These are phyloP conservation scores for Apiotrichum montevideense DNA, from an alignment of 1,284 basidiomycete genomes.

Conservation along the genomic window DNA sequence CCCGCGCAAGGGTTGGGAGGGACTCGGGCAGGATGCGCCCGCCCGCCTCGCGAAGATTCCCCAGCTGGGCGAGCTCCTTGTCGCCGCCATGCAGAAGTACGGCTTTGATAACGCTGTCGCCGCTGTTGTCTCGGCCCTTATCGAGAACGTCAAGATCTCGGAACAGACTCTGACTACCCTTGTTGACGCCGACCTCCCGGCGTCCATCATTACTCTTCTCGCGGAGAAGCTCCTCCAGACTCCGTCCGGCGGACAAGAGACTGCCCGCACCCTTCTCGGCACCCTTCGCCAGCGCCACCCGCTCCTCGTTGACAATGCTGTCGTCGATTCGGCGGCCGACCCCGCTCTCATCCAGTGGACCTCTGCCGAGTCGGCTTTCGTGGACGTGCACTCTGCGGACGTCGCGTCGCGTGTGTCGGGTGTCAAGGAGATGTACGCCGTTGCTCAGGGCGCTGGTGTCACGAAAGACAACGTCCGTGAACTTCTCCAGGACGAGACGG, in stretches of 20 bases:
- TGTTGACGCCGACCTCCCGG: slow-evolving; percentile 27
- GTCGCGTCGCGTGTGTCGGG: slow-evolving; percentile 42
- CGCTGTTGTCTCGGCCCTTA: slow-evolving; percentile 20
- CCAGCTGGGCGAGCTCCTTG: slow-evolving; percentile 31
- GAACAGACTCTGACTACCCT: slow-evolving; percentile 21
- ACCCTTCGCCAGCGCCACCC: slow-evolving; percentile 42
- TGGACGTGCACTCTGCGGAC: slow-evolving; percentile 46
- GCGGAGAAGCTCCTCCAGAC: slow-evolving; percentile 24
- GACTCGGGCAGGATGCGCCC: slow-evolving; percentile 27
- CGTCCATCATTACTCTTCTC: slow-evolving; percentile 22
- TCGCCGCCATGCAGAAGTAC: slow-evolving; percentile 39
- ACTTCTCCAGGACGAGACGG: slow-evolving; percentile 17
- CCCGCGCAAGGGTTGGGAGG: slow-evolving; percentile 31
- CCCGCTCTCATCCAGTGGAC: slow-evolving; percentile 18
- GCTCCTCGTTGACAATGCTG: slow-evolving; percentile 28
- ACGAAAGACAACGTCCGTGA: slow-evolving; percentile 8
- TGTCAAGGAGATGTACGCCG: slow-evolving; percentile 38
- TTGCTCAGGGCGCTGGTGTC: slow-evolving; percentile 10
- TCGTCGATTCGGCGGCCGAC: slow-evolving; percentile 20
- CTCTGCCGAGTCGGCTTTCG: slow-evolving; percentile 28
- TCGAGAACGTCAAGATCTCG: slow-evolving; percentile 19
- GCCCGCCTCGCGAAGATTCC: slow-evolving; percentile 25
- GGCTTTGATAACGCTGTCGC: slow-evolving; percentile 33
- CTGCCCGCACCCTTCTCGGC: slow-evolving; percentile 25
- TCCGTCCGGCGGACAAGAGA: slow-evolving; percentile 15